Evolutionary conservation across 495 filamentous ascomycete genomes (phyloP), one percentile per base, ranked within the genome.

Genomic region (Antarctomyces pellizariae): DNA sequence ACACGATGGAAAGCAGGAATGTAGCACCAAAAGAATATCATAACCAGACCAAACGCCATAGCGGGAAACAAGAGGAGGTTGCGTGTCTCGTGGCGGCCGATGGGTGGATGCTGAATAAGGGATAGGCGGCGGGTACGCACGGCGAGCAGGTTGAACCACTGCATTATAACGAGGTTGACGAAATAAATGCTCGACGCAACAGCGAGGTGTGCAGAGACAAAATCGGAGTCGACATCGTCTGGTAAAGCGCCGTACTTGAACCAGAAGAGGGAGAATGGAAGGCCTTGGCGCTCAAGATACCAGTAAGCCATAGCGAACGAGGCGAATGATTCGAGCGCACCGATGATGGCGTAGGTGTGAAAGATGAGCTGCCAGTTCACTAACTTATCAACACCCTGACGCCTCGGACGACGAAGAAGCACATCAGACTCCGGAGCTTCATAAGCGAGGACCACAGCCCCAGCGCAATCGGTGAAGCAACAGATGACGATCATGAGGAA

Each of bases 401-500:
- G 55, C 18, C 71, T 58, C 0, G 73, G 71, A 11, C 52, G 57
- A 0, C 63, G 63, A 10, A 56, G 37, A 1, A 78, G 47, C 0
- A 75, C 56, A 35, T 77, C 72, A 10, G 67, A 67, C 43, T 78
- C 75, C 7, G 72, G 67, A 17, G 62, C 50, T 38, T 82, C 71
- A 49, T 75, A 73, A 4, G 71, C 71, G 1, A 80, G 45, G 0
- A 67, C 59, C 0, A 67, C 71, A 1, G 73, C 72, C 1, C 57
- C 61, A 10, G 59, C 55, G 35, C 61, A 67, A 35, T 71, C 65
- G 3, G 72, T 79, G 42, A 78, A 75, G 30, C 71, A 73, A 39
- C 71, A 46, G 30, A 71, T 67, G 23, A 71, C 59, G 31, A 71
- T 70, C 71, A 77, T 75, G 18, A 73, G 46, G 44, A 75, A 77